phyloP scores from a whole-genome alignment of 1,284 basidiomycete species.

The Cystobasidium slooffiae region DNA sequence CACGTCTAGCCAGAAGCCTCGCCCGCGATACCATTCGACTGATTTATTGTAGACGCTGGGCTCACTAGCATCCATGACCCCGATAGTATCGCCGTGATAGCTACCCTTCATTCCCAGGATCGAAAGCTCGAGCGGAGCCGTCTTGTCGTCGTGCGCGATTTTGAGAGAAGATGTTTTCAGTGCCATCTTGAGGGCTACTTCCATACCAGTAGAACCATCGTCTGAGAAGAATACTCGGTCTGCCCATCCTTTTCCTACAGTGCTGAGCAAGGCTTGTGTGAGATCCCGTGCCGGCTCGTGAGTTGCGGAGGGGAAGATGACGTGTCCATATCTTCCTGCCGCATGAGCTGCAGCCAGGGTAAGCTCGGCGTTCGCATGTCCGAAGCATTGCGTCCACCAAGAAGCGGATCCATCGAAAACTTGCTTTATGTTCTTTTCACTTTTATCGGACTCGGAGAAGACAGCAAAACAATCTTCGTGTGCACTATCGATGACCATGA shows the following conservation, averaged over 20 bases:
- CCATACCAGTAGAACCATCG: constrained; percentile 93
- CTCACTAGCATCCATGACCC: constrained; percentile 94
- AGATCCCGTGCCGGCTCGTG: constrained; percentile 83
- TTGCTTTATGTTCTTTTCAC: constrained; percentile 62
- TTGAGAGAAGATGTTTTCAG: constrained; percentile 65
- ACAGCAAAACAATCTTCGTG: constrained; percentile 82
- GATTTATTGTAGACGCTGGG: constrained; percentile 76
- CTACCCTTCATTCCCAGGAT: constrained; percentile 88
- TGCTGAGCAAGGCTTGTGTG: constrained; percentile 69
- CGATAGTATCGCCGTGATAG: constrained; percentile 98
- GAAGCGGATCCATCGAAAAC: constrained; percentile 91
- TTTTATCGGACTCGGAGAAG: constrained; percentile 58
- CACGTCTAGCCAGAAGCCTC: constrained; percentile 92
- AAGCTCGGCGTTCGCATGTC: constrained; percentile 77
- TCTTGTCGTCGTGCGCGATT: constrained; percentile 37
- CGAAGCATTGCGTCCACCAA: constrained; percentile 97
- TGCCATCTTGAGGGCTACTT: constrained; percentile 96
- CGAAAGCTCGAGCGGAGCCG: constrained; percentile 68
- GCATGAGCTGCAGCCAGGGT: constrained; percentile 85
- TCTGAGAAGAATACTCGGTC: constrained; percentile 89
- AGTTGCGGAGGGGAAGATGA: constrained; percentile 88
- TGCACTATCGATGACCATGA: constrained; percentile 91
- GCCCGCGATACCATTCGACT: constrained; percentile 93
- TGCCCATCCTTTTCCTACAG: constrained; percentile 85
- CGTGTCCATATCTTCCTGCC: constrained; percentile 92